These are phyloP conservation scores for Candolleomyces aberdarensis DNA, from an alignment of 768 basidiomycete genomes.

Conservation along the genomic window DNA sequence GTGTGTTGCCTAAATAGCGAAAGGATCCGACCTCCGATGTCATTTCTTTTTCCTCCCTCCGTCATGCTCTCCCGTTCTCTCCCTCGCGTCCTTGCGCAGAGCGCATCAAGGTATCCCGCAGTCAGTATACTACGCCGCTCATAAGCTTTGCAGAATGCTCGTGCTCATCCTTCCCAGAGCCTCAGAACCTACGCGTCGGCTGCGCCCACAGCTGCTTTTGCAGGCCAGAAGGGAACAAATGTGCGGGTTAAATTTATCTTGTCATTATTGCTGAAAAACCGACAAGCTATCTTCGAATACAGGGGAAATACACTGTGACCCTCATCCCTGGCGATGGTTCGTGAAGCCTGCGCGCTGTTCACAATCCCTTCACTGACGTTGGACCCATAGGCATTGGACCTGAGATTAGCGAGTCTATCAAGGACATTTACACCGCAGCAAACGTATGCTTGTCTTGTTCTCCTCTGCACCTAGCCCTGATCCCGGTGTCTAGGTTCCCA, in stretches of 20 bases:
- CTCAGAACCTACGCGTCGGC: slow-evolving; percentile 65
- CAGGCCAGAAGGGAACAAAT: slow-evolving; percentile 84
- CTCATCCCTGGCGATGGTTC: slow-evolving; percentile 95
- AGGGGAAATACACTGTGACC: slow-evolving; percentile 98
- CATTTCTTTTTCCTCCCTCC: slow-evolving; percentile 20
- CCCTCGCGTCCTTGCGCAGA: slow-evolving; percentile 47
- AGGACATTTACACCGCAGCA: slow-evolving; percentile 88
- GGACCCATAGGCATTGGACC: slow-evolving; percentile 85
- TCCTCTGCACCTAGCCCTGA: slow-evolving; percentile 4
- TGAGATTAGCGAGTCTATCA: slow-evolving; percentile 95
- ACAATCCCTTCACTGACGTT: neutral
- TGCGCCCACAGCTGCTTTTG: slow-evolving; percentile 85
- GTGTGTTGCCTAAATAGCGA: slow-evolving; percentile 11
- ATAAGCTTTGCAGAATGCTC: slow-evolving; percentile 11
- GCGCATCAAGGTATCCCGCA: slow-evolving; percentile 44
- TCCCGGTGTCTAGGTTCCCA: slow-evolving; percentile 71
- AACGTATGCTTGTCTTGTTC: slow-evolving; percentile 43
- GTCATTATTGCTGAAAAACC: neutral
- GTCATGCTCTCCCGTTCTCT: slow-evolving; percentile 64
- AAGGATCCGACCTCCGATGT: slow-evolving; percentile 14
- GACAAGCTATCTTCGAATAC: neutral
- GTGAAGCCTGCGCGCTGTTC: slow-evolving; percentile 15
- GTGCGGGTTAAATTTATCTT: slow-evolving; percentile 43
- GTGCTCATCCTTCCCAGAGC: slow-evolving; percentile 35
- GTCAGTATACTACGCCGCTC: slow-evolving; percentile 31